Conservation (phyloP, 768 basidiomycete genomes). For the Tylopilus sp. region DNA sequence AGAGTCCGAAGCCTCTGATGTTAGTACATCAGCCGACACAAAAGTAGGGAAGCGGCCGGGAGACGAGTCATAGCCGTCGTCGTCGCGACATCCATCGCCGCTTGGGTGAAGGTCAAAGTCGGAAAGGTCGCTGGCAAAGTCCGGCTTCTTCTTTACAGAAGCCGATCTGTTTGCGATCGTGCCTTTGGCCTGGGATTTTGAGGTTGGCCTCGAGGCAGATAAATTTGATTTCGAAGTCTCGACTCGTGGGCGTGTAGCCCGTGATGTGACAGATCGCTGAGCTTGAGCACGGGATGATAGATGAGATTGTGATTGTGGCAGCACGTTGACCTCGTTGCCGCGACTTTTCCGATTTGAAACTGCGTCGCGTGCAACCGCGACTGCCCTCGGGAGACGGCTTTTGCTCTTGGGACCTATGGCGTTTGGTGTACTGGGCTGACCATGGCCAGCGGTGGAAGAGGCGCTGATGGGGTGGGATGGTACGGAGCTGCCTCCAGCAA, state of each 20-base stretch:
- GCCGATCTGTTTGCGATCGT: slow-evolving; percentile 28
- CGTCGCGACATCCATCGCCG: slow-evolving; percentile 31
- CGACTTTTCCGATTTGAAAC: slow-evolving; percentile 21
- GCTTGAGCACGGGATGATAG: slow-evolving; percentile 23
- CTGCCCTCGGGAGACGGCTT: slow-evolving; percentile 55
- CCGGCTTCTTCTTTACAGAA: slow-evolving; percentile 19
- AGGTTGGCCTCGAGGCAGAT: slow-evolving; percentile 31
- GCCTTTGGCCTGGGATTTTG: slow-evolving; percentile 40
- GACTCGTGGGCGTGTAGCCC: slow-evolving; percentile 21
- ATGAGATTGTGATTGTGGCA: slow-evolving; percentile 37
- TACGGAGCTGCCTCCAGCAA: slow-evolving; percentile 27
- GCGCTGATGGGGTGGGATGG: slow-evolving; percentile 5
- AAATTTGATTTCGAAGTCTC: slow-evolving; percentile 29
- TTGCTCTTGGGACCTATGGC: slow-evolving; percentile 41
- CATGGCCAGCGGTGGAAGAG: slow-evolving; percentile 30
- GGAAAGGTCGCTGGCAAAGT: slow-evolving; percentile 12
- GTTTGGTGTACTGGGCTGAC: slow-evolving; percentile 16
- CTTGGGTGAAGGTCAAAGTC: slow-evolving; percentile 35
- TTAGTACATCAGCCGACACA: slow-evolving; percentile 58
- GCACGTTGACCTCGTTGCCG: slow-evolving; percentile 34
- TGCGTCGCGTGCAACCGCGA: slow-evolving; percentile 33
- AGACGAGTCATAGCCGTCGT: slow-evolving; percentile 30
- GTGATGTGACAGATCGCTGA: slow-evolving; percentile 23
- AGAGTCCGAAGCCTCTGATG: slow-evolving; percentile 48
- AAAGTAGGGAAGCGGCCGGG: slow-evolving; percentile 60